Percentiles rank a stretch among this genome's conserved stretches.
phyloP scores from a whole-genome alignment of 352 stramenopile species.

The Phytophthora podocarpi region DNA sequence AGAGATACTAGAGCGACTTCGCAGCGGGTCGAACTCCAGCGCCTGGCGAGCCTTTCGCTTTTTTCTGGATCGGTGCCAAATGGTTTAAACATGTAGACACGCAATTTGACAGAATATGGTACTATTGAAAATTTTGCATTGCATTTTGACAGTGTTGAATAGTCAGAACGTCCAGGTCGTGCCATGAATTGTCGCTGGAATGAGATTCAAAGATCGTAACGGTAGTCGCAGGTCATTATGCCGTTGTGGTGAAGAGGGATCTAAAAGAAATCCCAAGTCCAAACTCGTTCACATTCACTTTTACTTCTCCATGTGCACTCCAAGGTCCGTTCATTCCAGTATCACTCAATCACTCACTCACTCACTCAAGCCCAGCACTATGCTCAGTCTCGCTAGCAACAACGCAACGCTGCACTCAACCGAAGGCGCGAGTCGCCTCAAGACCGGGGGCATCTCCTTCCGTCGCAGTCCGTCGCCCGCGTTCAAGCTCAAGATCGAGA shows the following conservation, averaged over 20 bases:
- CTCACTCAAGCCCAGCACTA: neutral
- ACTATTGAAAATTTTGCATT: too few relatives aligned
- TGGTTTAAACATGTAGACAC: conserved; percentile 1
- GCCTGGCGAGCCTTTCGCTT: too few relatives aligned
- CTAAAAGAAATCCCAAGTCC: neutral
- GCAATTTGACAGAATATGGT: neutral
- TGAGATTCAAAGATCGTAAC: too few relatives aligned
- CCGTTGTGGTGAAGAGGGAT: too few relatives aligned
- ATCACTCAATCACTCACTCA: too few relatives aligned
- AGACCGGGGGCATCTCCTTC: conserved; percentile 29
- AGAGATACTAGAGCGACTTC: neutral
- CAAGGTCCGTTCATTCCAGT: neutral
- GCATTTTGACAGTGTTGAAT: neutral
- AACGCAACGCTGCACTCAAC: conserved; percentile 5
- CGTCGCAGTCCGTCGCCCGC: conserved; percentile 14
- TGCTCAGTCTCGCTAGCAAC: conserved; percentile 23
- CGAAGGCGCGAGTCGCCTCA: conserved; percentile 13
- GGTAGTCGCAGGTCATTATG: too few relatives aligned
- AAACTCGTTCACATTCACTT: conserved; percentile 18
- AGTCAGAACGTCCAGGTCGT: conserved; percentile 2
- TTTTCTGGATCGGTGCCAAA: too few relatives aligned
- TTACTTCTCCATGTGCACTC: conserved; percentile 5
- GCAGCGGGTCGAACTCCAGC: too few relatives aligned
- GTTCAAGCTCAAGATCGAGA: conserved; percentile 30
- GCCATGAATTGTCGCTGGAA: neutral